Base-by-base conservation (phyloP, 345 rosid genomes). In the Draba incana region DNA sequence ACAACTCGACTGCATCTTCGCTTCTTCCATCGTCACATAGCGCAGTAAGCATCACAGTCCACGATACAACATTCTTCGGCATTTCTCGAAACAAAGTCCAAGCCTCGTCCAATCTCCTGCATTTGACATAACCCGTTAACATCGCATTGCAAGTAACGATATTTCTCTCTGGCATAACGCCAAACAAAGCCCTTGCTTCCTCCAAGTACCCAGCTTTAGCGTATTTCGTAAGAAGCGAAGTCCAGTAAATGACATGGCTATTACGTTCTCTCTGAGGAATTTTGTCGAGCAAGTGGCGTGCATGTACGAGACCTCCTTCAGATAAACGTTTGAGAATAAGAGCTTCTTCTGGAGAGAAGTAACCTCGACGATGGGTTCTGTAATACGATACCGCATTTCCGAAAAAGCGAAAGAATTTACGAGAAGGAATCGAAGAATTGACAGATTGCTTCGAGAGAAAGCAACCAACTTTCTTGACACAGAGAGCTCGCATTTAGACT, bases 31-130 rank as follows among this genome's bases (percentile, higher is more conserved):
- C 84, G 2, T 81, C 80, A 9, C 76, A 77, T 1, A 80, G 72
- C 38, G 83, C 84, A 44, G 66, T 77, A 43, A 88, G 75, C 86
- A 86, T 80, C 25, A 79, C 68, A 11, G 92, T 88, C 89, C 92
- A 83, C 1, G 84, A 83, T 15, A 81, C 86, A n/a, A 79, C 89
- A 15, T 88, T 84, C 64, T 78, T 83, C 62, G 84, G 89, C 83
- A 88, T 86, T 63, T 66, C 82, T 30, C 76, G 60, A 46, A 84
- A 84, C 67, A 86, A 76, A 2, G 14, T 43, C 45, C 70, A 68
- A 10, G 89, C 89, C 57, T 83, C 86, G 3, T 58, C 30, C 48
- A 83, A 8, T 66, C 80, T 80, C 72, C 83, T 75, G 25, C 80
- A 25, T 64, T 63, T 80, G 45, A 86, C 73, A 51, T 73, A 62